These are phyloP conservation scores for Logfia minima DNA, from an alignment of 129 eudicot genomes.

Conservation along the genomic window DNA sequence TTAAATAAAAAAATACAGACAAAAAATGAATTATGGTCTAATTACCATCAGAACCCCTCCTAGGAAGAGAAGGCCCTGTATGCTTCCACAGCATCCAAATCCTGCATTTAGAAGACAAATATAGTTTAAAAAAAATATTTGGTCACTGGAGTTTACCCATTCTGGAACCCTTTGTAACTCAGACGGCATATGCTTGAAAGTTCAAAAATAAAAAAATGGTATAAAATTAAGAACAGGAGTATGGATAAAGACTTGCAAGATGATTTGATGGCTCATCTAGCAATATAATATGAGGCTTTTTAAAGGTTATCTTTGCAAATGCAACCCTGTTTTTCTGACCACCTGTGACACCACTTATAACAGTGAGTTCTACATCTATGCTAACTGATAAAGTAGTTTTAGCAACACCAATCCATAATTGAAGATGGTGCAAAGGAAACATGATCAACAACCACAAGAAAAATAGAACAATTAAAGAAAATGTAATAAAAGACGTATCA, in stretches of 20 bases:
- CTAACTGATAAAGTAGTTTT: slow-evolving; percentile 1
- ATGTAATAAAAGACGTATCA: slow-evolving; percentile 8
- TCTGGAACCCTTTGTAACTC: neutral
- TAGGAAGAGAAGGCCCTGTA: slow-evolving; percentile 95
- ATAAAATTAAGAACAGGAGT: slow-evolving; percentile 7
- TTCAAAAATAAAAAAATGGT: neutral
- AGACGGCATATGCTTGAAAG: slow-evolving; percentile 5
- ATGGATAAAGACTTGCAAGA: slow-evolving; percentile 64
- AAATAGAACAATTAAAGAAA: neutral
- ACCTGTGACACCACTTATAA: slow-evolving; percentile 56
- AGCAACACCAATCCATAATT: slow-evolving; percentile 20
- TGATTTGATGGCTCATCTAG: slow-evolving; percentile 99
- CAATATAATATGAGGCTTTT: slow-evolving; percentile 87
- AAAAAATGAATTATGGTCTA: slow-evolving; percentile 2
- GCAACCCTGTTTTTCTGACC: slow-evolving; percentile 99
- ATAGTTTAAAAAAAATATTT: no score
- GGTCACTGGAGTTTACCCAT: neutral
- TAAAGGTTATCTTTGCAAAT: slow-evolving; percentile 97
- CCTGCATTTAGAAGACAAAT: slow-evolving; percentile 48
- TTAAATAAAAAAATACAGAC: slow-evolving; percentile 11
- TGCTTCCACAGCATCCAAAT: slow-evolving; percentile 98
- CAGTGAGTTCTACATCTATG: slow-evolving; percentile 23
- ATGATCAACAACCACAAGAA: slow-evolving; percentile 21
- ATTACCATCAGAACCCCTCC: slow-evolving; percentile 98
- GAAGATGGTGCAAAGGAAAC: slow-evolving; percentile 5